A percentile compares a stretch with the other conserved stretches of the same genome.
Conservation (phyloP, 2,329 filamentous ascomycete genomes). For the Coniochaeta prunicola region DNA sequence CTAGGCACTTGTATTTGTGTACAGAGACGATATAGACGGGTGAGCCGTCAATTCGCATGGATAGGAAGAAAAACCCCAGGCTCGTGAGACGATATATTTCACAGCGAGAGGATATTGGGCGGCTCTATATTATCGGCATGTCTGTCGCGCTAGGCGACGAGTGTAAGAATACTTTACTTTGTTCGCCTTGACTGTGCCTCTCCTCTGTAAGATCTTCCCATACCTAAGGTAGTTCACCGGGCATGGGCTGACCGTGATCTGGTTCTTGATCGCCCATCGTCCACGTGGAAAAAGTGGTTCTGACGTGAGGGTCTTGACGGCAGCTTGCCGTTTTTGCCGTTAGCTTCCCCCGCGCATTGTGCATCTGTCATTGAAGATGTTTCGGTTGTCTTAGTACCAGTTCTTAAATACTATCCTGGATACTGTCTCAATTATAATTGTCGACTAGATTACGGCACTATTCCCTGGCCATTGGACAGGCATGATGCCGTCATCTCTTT, state of each 20-base stretch:
- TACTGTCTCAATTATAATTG: background rate
- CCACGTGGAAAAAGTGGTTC: background rate
- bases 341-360: background rate
- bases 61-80: background rate
- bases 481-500: background rate
- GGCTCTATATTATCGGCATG: background rate
- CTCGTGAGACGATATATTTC: background rate
- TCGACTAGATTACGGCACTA: background rate
- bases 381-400: background rate
- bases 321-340: background rate
- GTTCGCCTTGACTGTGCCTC: background rate
- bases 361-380: background rate
- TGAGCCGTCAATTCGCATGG: background rate
- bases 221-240: too few relatives aligned
- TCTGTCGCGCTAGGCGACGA: background rate
- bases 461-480: background rate
- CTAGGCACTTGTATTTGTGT: background rate
- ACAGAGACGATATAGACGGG: background rate
- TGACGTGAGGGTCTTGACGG: background rate
- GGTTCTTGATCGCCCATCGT: background rate
- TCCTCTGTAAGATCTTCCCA: background rate
- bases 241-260: too few relatives aligned
- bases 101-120: background rate
- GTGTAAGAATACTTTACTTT: constrained; percentile 1
- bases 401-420: background rate